Conservation (phyloP, 805 yeast species). For the Candida lessepsii region DNA sequence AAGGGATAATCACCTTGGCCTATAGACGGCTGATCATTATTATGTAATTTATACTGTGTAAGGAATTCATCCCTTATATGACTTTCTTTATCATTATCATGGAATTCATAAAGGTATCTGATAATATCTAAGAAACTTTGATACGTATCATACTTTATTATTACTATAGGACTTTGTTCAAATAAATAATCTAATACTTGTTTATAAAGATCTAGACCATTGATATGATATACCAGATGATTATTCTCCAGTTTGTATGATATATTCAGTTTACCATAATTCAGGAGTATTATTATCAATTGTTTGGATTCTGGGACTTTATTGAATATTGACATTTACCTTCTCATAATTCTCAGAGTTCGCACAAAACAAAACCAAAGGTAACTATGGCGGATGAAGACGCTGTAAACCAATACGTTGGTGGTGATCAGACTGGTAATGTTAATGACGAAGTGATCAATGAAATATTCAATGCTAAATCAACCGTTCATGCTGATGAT, state of each 20-base stretch:
- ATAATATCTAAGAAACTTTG: constrained; percentile 16
- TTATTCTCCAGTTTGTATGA: constrained; percentile 3
- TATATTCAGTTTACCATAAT: constrained; percentile 2
- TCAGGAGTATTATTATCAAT: constrained; percentile 6
- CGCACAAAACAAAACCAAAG: neutral
- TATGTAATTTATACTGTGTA: neutral
- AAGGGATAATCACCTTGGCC: constrained; percentile 28
- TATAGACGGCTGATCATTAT: constrained; percentile 11
- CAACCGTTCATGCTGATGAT: constrained; percentile 76
- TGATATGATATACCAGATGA: constrained; percentile 2
- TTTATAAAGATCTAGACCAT: neutral
- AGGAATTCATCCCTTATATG: neutral
- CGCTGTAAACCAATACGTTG: neutral
- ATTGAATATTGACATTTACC: constrained; percentile 3
- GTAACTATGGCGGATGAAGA: constrained; percentile 3
- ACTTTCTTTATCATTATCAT: neutral
- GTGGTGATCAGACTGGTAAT: constrained; percentile 4
- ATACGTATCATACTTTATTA: constrained; percentile 10
- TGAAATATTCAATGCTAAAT: constrained; percentile 34
- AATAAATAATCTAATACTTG: neutral
- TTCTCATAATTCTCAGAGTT: neutral
- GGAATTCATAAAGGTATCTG: constrained; percentile 10
- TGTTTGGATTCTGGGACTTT: neutral
- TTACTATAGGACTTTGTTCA: constrained; percentile 1
- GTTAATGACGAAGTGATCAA: constrained; percentile 22